These are phyloP conservation scores for Saturnispora gosingensis DNA, from an alignment of 805 yeast species.

Conservation along the genomic window DNA sequence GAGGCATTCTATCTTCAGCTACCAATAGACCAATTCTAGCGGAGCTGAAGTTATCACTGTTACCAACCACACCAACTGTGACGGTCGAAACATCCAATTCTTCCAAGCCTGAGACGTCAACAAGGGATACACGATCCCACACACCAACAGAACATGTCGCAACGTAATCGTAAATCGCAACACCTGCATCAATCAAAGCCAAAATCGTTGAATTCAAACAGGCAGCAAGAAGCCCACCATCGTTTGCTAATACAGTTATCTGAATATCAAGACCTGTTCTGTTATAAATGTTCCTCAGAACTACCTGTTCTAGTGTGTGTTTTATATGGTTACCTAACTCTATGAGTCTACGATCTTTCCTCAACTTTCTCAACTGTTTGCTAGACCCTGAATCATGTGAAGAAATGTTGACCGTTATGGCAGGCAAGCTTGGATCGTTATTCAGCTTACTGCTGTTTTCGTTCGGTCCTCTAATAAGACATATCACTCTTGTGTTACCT, in stretches of 20 bases:
- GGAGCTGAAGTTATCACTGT: constrained; percentile 37
- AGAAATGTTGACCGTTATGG: constrained; percentile 48
- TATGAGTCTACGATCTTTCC: constrained; percentile 59
- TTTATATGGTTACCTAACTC: constrained; percentile 61
- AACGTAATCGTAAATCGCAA: constrained; percentile 86
- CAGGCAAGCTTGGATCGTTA: constrained; percentile 54
- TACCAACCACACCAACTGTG: constrained; percentile 80
- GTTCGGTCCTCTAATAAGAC: constrained; percentile 82
- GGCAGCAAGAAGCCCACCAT: constrained; percentile 78
- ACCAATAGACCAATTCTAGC: constrained; percentile 60
- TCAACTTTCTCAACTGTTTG: constrained; percentile 16
- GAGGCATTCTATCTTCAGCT: constrained; percentile 75
- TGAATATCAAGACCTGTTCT: constrained; percentile 71
- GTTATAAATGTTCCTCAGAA: constrained; percentile 68
- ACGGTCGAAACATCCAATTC: constrained; percentile 74
- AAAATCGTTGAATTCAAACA: constrained; percentile 80
- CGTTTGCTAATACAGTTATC: constrained; percentile 75
- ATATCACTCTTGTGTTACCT: constrained; percentile 83
- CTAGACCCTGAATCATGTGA: constrained; percentile 4
- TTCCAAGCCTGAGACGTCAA: constrained; percentile 77
- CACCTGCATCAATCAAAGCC: constrained; percentile 91
- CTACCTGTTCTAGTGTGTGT: constrained; percentile 64
- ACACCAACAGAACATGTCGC: constrained; percentile 74
- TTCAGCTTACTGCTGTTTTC: constrained; percentile 43
- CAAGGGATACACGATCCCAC: constrained; percentile 62